Evolutionary conservation across 129 eudicot genomes (phyloP).

Genomic region (Flaveria brownii): DNA sequence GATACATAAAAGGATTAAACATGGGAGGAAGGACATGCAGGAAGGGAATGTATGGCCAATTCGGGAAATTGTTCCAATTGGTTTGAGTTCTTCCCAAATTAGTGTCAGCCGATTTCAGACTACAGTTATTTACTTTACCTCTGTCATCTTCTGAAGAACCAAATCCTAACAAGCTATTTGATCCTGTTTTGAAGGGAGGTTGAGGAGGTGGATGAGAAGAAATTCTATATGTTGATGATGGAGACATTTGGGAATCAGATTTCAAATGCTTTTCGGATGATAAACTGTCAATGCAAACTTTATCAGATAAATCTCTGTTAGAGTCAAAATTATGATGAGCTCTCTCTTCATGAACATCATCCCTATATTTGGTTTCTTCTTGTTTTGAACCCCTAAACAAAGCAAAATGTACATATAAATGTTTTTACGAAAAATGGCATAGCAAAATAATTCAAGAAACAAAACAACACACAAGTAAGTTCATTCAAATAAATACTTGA

Average conservation of each 20-base stretch:
- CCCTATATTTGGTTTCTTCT: conserved; percentile 63
- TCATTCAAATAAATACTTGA: not conserved
- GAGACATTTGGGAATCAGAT: conserved; percentile 53
- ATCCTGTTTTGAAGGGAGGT: conserved; percentile 38
- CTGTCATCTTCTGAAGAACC: conserved; percentile 64
- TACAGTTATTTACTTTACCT: conserved; percentile 38
- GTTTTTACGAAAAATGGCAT: not conserved
- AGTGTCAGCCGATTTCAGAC: conserved; percentile 57
- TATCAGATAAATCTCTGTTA: conserved; percentile 49
- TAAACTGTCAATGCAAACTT: conserved; percentile 40
- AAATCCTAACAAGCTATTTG: conserved; percentile 46
- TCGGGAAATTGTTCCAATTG: conserved; percentile 70
- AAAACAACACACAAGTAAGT: conserved; percentile 18
- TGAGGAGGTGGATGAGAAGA: conserved; percentile 47
- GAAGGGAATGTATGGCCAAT: conserved; percentile 77
- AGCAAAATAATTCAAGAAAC: conserved; percentile 10
- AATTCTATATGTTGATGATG: conserved; percentile 45
- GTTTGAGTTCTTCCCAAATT: conserved; percentile 60
- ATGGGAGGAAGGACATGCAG: conserved; percentile 73
- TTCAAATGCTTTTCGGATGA: conserved; percentile 50
- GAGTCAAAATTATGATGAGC: conserved; percentile 39
- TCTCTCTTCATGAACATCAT: conserved; percentile 43
- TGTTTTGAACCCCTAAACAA: conserved; percentile 54
- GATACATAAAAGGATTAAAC: conserved; percentile 72
- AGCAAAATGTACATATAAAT: conserved; percentile 6